These are phyloP conservation scores for Monotropa hypopitys DNA, from an alignment of 179 eudicot genomes.

Conservation along the genomic window DNA sequence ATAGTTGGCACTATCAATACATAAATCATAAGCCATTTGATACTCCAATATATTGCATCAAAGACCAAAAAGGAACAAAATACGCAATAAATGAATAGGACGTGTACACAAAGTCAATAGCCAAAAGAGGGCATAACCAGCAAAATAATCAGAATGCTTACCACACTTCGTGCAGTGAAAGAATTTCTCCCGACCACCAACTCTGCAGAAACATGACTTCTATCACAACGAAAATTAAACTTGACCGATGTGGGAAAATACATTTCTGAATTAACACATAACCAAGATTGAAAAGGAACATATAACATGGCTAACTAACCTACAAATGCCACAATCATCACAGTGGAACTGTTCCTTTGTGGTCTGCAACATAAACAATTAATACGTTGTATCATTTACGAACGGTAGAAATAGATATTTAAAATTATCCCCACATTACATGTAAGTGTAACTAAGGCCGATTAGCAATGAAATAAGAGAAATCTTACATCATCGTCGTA, in stretches of 20 bases:
- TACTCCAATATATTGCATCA: neutral
- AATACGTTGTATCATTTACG: neutral
- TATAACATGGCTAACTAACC: conserved; percentile 29
- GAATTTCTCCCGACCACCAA: conserved; percentile 77
- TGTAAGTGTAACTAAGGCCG: neutral
- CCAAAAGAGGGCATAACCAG: neutral
- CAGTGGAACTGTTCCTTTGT: conserved; percentile 65
- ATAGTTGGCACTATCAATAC: neutral
- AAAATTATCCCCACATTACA: conserved; percentile 8
- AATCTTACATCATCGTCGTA: conserved; percentile 56
- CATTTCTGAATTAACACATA: neutral
- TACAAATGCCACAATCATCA: conserved; percentile 78
- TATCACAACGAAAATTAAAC: conserved; percentile 9
- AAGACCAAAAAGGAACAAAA: neutral
- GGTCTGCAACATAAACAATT: conserved; percentile 30
- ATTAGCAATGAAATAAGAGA: neutral
- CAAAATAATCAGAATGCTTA: conserved; percentile 27
- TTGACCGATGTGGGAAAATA: neutral
- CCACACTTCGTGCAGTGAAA: conserved; percentile 91
- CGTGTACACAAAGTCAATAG: neutral
- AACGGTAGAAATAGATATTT: neutral
- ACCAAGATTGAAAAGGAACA: neutral
- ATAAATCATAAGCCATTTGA: neutral
- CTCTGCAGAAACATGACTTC: conserved; percentile 40
- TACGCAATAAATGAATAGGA: neutral